Conservation (phyloP, 2,329 filamentous ascomycete genomes). For the Ascochyta koolunga region DNA sequence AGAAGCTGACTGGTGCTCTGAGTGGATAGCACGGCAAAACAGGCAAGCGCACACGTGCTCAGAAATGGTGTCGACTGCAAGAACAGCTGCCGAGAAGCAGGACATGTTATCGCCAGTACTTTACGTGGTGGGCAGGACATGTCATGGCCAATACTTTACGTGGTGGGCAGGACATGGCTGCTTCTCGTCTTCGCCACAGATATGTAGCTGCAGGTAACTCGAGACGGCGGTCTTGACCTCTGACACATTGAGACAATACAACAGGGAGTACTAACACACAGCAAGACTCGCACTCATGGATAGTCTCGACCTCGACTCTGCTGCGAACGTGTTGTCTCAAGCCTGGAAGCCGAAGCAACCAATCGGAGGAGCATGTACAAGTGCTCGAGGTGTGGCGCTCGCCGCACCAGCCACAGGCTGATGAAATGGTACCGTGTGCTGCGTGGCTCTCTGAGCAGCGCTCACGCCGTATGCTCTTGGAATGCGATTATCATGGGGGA, state of each 20-base stretch:
- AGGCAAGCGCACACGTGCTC: no score
- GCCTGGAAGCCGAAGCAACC: neutral
- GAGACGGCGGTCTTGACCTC: neutral
- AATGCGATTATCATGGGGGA: neutral
- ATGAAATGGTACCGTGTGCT: neutral
- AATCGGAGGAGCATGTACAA: conserved; percentile 4
- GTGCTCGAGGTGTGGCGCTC: neutral
- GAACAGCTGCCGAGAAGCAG: no score
- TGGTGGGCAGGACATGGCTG: no score
- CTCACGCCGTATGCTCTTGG: neutral
- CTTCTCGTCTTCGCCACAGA: neutral
- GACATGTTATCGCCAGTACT: no score
- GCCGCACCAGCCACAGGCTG: conserved; percentile 3
- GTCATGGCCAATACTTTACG: no score
- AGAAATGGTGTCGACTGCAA: no score
- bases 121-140: no score
- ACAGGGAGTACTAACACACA: neutral
- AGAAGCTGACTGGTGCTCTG: no score
- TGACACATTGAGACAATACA: neutral
- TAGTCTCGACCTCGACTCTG: conserved; percentile 13
- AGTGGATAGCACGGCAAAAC: no score
- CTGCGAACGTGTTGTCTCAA: conserved; percentile 19
- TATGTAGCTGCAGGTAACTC: neutral
- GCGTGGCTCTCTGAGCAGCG: neutral
- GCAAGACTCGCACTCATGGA: conserved; percentile 1